These are phyloP conservation scores for Wickerhamomyces tratensis DNA, from an alignment of 805 yeast species.

Conservation along the genomic window DNA sequence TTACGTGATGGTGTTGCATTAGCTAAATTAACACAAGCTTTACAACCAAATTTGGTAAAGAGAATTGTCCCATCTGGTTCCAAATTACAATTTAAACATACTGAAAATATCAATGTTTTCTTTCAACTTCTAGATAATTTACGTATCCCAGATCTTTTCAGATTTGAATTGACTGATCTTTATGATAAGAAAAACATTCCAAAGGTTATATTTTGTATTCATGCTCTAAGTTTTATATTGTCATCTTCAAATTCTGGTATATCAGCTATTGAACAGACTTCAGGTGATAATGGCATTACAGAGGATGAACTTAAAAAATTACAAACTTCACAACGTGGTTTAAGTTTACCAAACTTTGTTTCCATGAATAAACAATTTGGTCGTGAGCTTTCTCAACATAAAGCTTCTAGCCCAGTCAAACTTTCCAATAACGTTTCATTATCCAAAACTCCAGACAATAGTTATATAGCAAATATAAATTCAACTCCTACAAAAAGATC, in stretches of 20 bases:
- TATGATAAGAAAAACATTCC: constrained; percentile 90
- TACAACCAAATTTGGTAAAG: constrained; percentile 56
- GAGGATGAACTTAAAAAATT: constrained; percentile 63
- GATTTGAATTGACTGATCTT: constrained; percentile 86
- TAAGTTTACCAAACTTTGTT: constrained; percentile 71
- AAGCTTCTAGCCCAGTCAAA: constrained; percentile 10
- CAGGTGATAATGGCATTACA: constrained; percentile 52
- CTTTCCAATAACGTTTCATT: too few relatives aligned
- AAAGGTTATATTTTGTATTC: constrained; percentile 86
- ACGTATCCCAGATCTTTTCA: constrained; percentile 77
- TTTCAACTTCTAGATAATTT: constrained; percentile 59
- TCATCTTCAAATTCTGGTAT: constrained; percentile 37
- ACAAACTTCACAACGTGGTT: constrained; percentile 54
- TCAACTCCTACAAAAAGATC: not conserved
- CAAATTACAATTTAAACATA: constrained; percentile 76
- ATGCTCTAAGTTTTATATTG: constrained; percentile 74
- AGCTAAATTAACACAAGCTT: constrained; percentile 66
- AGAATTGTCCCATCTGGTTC: constrained; percentile 45
- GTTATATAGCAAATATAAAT: too few relatives aligned
- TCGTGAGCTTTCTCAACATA: constrained; percentile 14
- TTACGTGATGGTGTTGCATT: constrained; percentile 78
- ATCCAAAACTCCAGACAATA: too few relatives aligned
- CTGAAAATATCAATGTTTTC: constrained; percentile 85
- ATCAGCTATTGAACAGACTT: constrained; percentile 52
- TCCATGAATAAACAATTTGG: constrained; percentile 35